Evolutionary conservation across 192 early-diverging fungal genomes (phyloP), one percentile per base, ranked within the genome.

Genomic region (Chytriomyces sp.): DNA sequence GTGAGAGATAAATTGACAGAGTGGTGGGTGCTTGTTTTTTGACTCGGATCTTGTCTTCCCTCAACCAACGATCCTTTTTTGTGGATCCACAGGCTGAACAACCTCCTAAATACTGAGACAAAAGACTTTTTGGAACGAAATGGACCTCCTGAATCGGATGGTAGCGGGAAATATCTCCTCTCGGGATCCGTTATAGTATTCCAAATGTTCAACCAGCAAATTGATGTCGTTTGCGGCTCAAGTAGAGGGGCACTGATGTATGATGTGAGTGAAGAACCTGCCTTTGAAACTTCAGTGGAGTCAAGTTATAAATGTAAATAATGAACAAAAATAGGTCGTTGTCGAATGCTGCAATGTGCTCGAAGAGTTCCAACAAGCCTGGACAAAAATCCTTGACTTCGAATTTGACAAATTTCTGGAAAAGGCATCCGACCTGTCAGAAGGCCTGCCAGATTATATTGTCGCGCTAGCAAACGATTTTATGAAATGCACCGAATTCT

Each of bases 201-300:
- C 85, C 94, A 98, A 83, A 98, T 99, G 87, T 91, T 99, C 65
- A 97, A 97, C 80, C 95, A 99, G 85, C 96, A 99, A 83, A 89
- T 99, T 20, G 94, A 95, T 72, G 81, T 99, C 26, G 96, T 95
- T 0, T 86, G 87, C 13, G 88, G 91, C 48, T 92, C 95, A 1
- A 92, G 92, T 48, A 90, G 95, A n/a, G 95, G 92, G n/a, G 93
- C 92, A 67, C 85, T 99, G 46, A 85, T 98, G 43, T 94, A 89
- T 81, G 91, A 98, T 77, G 93, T 99, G 7, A 73, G 53, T 28
- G 6, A 26, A n/a, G 53, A 57, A 0, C 53, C 0, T 57, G 3
- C 3, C 13, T 20, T 57, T 57, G 13, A 20, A 57, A 1, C 53
- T 20, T 57, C 53, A 57, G 2, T n/a, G 53, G 13, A 57, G 53